These are phyloP conservation scores for Carnegiea gigantea DNA, from an alignment of 179 eudicot species.

Conservation along the genomic window DNA sequence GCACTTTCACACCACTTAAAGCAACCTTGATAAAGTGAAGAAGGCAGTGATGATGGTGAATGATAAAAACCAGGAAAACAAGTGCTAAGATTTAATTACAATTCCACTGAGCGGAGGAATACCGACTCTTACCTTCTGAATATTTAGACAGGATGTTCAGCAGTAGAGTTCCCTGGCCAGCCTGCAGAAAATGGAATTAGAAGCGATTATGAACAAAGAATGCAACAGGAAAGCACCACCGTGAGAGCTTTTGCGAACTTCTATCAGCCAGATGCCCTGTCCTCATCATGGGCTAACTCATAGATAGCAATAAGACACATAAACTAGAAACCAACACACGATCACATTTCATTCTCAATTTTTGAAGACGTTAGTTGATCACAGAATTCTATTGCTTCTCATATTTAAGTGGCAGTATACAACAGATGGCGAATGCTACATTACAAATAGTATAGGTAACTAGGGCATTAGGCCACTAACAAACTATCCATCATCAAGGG, in stretches of 20 bases:
- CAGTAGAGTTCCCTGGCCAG: conserved; percentile 46
- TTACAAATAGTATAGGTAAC: not conserved
- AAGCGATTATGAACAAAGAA: conserved; percentile 21
- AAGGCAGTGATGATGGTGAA: conserved; percentile 8
- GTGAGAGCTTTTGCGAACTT: not conserved
- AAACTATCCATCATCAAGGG: not conserved
- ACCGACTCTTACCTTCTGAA: conserved; percentile 36
- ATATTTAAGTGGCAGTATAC: not conserved
- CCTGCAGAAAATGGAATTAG: conserved; percentile 27
- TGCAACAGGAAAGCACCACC: not conserved
- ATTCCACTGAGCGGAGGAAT: not conserved
- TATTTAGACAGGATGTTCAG: conserved; percentile 44
- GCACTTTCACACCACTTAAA: conserved; percentile 3
- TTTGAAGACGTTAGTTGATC: not conserved
- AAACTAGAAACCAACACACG: not conserved
- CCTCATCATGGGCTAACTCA: not conserved
- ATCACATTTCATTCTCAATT: not conserved
- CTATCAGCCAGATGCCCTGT: not conserved
- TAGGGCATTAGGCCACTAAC: conserved; percentile 7
- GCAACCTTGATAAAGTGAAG: not conserved
- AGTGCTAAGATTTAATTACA: not conserved
- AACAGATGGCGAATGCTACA: not conserved
- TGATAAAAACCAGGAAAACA: not conserved
- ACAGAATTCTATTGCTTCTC: conserved; percentile 9
- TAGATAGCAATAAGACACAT: not conserved